Conservation (phyloP, 805 yeast species). For the Myxozyma nipponensis region DNA sequence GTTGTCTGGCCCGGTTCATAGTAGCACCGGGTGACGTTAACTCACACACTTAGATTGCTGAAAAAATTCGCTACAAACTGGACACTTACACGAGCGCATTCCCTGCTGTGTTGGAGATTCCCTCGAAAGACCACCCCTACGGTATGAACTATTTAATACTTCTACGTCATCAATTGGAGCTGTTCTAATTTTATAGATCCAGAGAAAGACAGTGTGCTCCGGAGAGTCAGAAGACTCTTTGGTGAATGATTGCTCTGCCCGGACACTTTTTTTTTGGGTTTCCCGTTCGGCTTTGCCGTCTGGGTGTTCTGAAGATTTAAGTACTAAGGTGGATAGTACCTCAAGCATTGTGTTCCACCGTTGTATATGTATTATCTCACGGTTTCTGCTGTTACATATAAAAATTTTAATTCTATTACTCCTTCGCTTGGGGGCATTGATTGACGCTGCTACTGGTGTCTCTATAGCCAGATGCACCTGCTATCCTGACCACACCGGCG, state of each 20-base stretch:
- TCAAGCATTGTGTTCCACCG: too few species aligned
- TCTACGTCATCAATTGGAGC: neutral
- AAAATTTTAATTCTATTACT: too few species aligned
- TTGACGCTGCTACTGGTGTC: too few species aligned
- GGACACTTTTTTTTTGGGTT: too few species aligned
- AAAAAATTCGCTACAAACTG: slow-evolving; percentile 73
- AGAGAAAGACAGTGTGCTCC: slow-evolving; percentile 91
- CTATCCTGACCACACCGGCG: too few species aligned
- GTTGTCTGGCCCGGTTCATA: too few species aligned
- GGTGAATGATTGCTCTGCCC: slow-evolving; percentile 60
- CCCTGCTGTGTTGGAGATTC: slow-evolving; percentile 95
- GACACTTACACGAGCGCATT: slow-evolving; percentile 86
- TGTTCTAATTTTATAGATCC: slow-evolving; percentile 52
- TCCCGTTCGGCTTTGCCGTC: too few species aligned
- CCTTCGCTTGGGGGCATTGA: too few species aligned
- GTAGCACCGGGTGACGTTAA: neutral
- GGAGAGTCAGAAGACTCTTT: slow-evolving; percentile 89
- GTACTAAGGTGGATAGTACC: too few species aligned
- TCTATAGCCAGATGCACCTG: too few species aligned
- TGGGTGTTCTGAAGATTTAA: too few species aligned
- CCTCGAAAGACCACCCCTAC: slow-evolving; percentile 97
- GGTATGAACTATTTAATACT: slow-evolving; percentile 30
- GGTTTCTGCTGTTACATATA: neutral
- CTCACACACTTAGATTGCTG: slow-evolving; percentile 54
- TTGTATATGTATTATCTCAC: neutral